Evolutionary conservation across 2,329 filamentous ascomycete genomes (phyloP), one percentile per base, ranked within the genome.

Genomic region (Hypoxylon sp.): DNA sequence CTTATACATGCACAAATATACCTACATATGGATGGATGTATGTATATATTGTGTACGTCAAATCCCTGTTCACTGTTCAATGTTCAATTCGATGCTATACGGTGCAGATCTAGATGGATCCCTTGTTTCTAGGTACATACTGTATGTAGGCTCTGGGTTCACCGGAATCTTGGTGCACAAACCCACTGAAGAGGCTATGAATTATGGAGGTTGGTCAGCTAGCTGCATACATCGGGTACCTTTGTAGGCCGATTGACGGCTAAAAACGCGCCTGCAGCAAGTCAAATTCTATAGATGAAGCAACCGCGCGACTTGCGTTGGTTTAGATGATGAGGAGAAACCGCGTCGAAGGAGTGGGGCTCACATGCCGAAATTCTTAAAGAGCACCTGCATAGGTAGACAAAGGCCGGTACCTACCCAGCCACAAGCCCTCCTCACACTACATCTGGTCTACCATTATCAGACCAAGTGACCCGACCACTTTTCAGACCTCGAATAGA

Each of bases 251-350:
- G 47, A 46, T 19, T 39, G 26, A 47, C 61, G 68, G 68, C 37
- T 44, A 59, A 66, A 70, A 65, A 72, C 73, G 69, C 70, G 74
- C 67, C 39, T 70, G 68, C 47, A 63, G 60, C 37, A 65, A 56
- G 50, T 63, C 33, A 57, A 53, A 48, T 62, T 42, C 46, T 64
- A 67, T 69, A 22, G 48, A 63, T 51, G 42, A 69, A 59, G 54
- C 63, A 65, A 61, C 58, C 67, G 73, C 67, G 73, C 70, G 68
- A 66, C 61, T 71, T 42, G 26, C 47, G 63, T 51, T 57, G 54
- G 42, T 33, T 60, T 66, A 64, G 52, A 55, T 70, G 19, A 22
- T 59, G 54, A 68, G 58, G 54, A 69, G 63, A 70, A 67, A 70
- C 29, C 67, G 67, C 67, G 67, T 67, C 55, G 58, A 48, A 55